Conservation (phyloP, 2,329 filamentous ascomycete genomes). For the Colletotrichum tropicicola region DNA sequence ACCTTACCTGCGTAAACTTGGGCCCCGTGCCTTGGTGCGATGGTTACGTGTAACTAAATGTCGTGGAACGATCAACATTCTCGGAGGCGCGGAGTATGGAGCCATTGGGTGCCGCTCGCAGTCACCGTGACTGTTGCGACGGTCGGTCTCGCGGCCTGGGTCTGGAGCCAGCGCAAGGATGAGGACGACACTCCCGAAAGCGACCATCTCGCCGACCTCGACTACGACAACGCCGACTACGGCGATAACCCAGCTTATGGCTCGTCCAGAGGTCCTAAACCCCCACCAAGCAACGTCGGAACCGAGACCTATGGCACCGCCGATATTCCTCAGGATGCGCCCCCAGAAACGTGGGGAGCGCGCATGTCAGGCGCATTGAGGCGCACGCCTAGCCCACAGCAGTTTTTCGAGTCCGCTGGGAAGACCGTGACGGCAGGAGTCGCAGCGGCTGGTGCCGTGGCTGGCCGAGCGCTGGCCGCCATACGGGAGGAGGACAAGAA, state of each 20-base stretch:
- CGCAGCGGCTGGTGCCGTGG: slow-evolving; percentile 82
- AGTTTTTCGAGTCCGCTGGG: slow-evolving; percentile 85
- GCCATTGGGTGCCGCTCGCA: slow-evolving; percentile 90
- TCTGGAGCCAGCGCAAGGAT: slow-evolving; percentile 88
- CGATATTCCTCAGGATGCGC: slow-evolving; percentile 40
- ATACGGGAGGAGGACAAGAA: slow-evolving; percentile 86
- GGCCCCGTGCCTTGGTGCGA: slow-evolving; percentile 26
- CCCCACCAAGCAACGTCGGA: slow-evolving; percentile 48
- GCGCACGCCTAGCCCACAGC: slow-evolving; percentile 86
- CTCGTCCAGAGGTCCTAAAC: slow-evolving; percentile 43
- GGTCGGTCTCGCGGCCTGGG: slow-evolving; percentile 87
- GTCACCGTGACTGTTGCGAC: slow-evolving; percentile 90
- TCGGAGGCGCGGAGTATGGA: slow-evolving; percentile 68
- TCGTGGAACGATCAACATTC: slow-evolving; percentile 71
- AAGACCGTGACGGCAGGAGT: slow-evolving; percentile 84
- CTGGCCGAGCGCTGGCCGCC: slow-evolving; percentile 83
- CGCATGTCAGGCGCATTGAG: slow-evolving; percentile 84
- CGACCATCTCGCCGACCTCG: slow-evolving; percentile 60
- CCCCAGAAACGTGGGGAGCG: slow-evolving; percentile 70
- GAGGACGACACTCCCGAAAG: slow-evolving; percentile 74
- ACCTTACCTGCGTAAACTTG: slow-evolving; percentile 4
- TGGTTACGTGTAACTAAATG: slow-evolving; percentile 52
- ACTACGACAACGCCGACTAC: slow-evolving; percentile 59
- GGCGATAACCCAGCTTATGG: slow-evolving; percentile 62
- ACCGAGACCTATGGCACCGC: slow-evolving; percentile 54